Evolutionary conservation across 176 grass and related monocot genomes (phyloP).

Genomic region (Cenchrus purpureus): DNA sequence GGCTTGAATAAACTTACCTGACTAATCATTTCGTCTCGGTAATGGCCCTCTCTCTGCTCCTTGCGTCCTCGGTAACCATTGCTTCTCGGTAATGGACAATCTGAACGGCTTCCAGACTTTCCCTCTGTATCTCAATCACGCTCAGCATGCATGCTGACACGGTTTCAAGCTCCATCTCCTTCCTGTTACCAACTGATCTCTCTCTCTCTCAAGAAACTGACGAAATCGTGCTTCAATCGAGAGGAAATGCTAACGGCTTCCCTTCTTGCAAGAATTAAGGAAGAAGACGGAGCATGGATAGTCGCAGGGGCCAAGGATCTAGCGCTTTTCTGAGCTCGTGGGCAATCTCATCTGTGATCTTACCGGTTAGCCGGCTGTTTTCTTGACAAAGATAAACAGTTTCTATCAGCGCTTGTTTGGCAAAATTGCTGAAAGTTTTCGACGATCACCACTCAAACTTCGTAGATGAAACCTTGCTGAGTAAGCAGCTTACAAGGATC

Average conservation of each 20-base stretch:
- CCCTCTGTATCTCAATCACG: not conserved
- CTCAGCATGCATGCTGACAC: not conserved
- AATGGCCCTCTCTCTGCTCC: constrained; percentile 6
- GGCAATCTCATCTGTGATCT: no score
- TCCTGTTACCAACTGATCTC: not conserved
- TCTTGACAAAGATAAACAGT: not conserved
- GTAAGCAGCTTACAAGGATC: constrained; percentile 6
- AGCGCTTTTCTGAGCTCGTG: no score
- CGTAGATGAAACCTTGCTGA: not conserved
- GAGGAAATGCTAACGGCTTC: no score
- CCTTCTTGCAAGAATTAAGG: no score
- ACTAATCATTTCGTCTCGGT: constrained; percentile 37
- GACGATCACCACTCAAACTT: not conserved
- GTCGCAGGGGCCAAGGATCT: no score
- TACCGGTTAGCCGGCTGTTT: not conserved
- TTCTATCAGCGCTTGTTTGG: not conserved
- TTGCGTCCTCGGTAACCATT: constrained; percentile 23
- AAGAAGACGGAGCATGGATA: no score
- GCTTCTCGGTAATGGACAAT: constrained; percentile 11
- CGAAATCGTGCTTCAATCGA: not conserved
- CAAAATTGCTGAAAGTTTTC: not conserved
- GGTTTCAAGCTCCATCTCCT: not conserved
- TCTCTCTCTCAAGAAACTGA: constrained; percentile 14
- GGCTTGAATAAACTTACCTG: not conserved
- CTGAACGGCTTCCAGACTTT: not conserved